Evolutionary conservation across 2,329 filamentous ascomycete species (phyloP).

Genomic region (Calonectria pauciramosa): DNA sequence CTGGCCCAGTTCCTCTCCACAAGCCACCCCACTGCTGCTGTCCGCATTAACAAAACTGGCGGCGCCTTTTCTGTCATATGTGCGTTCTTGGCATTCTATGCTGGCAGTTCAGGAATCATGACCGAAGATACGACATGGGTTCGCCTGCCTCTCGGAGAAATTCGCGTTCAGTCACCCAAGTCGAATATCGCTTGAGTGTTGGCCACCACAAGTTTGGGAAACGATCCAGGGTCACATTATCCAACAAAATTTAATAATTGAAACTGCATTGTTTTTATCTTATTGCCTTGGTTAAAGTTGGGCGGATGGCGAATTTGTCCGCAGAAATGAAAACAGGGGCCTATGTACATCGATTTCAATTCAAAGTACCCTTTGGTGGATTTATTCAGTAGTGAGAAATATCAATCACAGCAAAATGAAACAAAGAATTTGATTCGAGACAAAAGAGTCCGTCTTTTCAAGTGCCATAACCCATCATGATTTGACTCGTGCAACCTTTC

Average conservation of each 20-base stretch:
- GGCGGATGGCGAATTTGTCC: not conserved
- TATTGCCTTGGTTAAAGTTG: not conserved
- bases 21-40: conserved; percentile 52
- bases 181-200: conserved; percentile 38
- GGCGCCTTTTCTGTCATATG: conserved; percentile 55
- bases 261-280: not conserved
- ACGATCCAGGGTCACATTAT: not conserved
- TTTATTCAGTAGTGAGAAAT: not conserved
- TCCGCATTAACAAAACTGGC: conserved; percentile 59
- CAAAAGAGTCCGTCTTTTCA: not conserved
- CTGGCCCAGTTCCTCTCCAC: conserved; percentile 67
- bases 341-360: not conserved
- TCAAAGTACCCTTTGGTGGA: not conserved
- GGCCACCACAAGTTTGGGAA: not conserved
- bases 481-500: not conserved
- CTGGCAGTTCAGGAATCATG: conserved; percentile 57
- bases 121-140: conserved; percentile 57
- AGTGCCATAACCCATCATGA: not conserved
- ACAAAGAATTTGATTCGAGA: not conserved
- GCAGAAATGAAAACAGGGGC: not conserved
- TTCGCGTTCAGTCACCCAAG: conserved; percentile 40
- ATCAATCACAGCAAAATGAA: not conserved
- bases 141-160: conserved; percentile 56
- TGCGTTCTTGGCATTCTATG: conserved; percentile 55
- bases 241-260: too few relatives aligned